Conservation (phyloP, 129 eudicot genomes). For the Arctium lappa region DNA sequence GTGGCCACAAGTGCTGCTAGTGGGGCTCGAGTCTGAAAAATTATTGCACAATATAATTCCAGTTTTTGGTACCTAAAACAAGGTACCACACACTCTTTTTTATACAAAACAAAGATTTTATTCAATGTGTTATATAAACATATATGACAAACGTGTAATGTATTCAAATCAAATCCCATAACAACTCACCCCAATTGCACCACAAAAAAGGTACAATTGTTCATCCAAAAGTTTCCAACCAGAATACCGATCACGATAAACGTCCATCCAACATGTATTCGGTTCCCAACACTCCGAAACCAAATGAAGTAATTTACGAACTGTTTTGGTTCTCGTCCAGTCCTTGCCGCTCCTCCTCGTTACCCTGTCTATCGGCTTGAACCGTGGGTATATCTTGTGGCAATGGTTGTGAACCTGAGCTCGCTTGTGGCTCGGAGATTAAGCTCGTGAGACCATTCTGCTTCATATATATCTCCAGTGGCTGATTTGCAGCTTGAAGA, state of each 20-base stretch:
- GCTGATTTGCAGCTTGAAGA: conserved; percentile 74
- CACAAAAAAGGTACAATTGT: background rate
- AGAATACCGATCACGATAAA: background rate
- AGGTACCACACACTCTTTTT: background rate
- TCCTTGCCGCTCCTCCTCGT: conserved; percentile 37
- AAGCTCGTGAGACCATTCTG: conserved; percentile 85
- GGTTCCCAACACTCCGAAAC: background rate
- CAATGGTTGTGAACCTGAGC: conserved; percentile 51
- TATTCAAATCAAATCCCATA: conserved; percentile 17
- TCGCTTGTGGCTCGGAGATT: conserved; percentile 53
- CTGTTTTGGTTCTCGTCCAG: conserved; percentile 37
- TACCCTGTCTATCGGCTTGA: conserved; percentile 31
- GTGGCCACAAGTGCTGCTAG: no score
- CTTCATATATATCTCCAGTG: conserved; percentile 72
- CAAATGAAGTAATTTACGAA: conserved; percentile 16
- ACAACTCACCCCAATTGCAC: conserved; percentile 20
- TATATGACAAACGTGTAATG: background rate
- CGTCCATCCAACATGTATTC: background rate
- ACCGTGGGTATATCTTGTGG: conserved; percentile 38
- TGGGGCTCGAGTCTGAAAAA: no score
- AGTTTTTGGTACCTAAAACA: no score
- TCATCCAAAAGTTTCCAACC: conserved; percentile 16
- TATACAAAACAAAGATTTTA: background rate
- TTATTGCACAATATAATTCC: no score
- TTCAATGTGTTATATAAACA: background rate